Base-by-base conservation (phyloP, 2,329 filamentous ascomycete genomes). In the Pseudogymnoascus pannorum region DNA sequence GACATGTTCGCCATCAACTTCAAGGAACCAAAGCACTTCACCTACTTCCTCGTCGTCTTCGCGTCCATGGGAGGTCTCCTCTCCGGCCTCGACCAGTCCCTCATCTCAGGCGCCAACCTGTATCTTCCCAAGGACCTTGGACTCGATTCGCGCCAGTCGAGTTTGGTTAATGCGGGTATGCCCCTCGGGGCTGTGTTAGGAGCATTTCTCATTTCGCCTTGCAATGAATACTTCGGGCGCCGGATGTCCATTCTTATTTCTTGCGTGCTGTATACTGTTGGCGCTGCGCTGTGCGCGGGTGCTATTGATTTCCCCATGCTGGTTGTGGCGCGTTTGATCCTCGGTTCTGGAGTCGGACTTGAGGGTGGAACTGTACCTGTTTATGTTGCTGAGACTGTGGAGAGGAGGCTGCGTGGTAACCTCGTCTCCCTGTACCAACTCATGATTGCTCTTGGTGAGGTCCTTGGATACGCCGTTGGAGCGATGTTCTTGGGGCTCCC, bases 321-420 rank as follows among this genome's bases (percentile, higher is more conserved):
- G 66, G 79, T 90, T 26, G 76, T 84, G 2, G 83, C 82, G 3
- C 83, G 87, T 66, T 79, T 91, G 5, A 83, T 91, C 60, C 81
- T 91, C 0, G 87, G 88, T 61, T 72, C 87, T 5, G 87, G 87
- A 66, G 85, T 91, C 59, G 87, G 87, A 74, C 78, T 90, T 1
- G 87, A 90, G 70, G 87, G 87, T 58, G 87, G 87, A 70, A 90
- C 87, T 0, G 87, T 90, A 4, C 87, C 87, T 0, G 85, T 90
- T 60, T 91, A 91, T 65, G 87, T 91, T 29, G 87, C 87, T 1
- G 87, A 91, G 72, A 87, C 84, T 0, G 87, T 89, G 44, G 85
- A 87, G 67, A 79, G 83, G 31, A 80, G 78, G 62, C 79, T 88
- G 22, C 83, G 87, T 67, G 87, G 87, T 66, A 90, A 90, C 71